A percentile compares a stretch with the other conserved stretches of the same genome.
phyloP scores from a whole-genome alignment of 805 yeast genomes.

The Zygosaccharomyces bailii region DNA sequence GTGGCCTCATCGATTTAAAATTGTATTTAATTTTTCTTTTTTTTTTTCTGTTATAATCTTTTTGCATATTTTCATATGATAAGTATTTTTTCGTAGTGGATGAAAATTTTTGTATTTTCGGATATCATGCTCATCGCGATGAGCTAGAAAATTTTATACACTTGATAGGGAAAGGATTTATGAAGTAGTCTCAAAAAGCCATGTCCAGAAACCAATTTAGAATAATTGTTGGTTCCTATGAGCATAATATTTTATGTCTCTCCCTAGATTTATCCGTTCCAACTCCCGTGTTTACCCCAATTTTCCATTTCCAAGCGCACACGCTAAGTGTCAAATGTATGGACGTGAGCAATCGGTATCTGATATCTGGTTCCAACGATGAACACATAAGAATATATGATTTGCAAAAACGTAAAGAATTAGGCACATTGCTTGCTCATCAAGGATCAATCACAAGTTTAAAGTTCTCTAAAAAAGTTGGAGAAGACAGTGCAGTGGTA shows the following conservation, averaged over 20 bases:
- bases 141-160: conserved; percentile 5
- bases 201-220: conserved; percentile 51
- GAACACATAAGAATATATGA: conserved; percentile 94
- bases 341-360: conserved; percentile 75
- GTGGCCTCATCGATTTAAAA: neutral
- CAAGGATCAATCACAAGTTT: conserved; percentile 82
- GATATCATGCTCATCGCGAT: conserved; percentile 7
- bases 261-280: conserved; percentile 57
- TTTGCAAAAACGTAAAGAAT: conserved; percentile 86
- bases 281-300: conserved; percentile 77
- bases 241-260: conserved; percentile 83
- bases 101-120: neutral
- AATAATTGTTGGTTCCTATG: conserved; percentile 91
- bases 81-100: too few species aligned
- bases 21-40: neutral
- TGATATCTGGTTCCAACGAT: conserved; percentile 93
- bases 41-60: neutral
- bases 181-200: neutral
- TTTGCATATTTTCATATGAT: neutral
- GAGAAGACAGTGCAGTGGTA: conserved; percentile 21
- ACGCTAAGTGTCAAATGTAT: conserved; percentile 80
- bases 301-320: conserved; percentile 95
- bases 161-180: neutral
- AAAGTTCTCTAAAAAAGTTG: conserved; percentile 58
- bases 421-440: conserved; percentile 86